Percentiles rank a stretch among this genome's conserved stretches.
Evolutionary conservation across 129 eudicot genomes (phyloP).

Genomic region (Erigeron canadensis): DNA sequence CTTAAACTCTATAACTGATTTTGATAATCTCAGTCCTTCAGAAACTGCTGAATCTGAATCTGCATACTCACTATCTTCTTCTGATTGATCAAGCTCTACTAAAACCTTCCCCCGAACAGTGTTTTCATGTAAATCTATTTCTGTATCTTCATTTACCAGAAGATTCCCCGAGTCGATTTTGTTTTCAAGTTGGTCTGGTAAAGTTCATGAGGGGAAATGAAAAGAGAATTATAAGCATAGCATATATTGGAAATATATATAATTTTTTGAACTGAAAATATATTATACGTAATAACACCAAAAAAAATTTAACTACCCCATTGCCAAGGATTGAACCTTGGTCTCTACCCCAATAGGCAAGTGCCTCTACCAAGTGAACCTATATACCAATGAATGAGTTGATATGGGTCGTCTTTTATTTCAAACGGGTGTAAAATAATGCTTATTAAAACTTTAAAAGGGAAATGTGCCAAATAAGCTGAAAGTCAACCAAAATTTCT

Average conservation of each 20-base stretch:
- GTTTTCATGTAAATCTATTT: constrained; percentile 15
- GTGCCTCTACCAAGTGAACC: too few relatives aligned
- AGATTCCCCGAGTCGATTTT: not conserved
- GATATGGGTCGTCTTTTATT: not conserved
- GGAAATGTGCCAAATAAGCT: not conserved
- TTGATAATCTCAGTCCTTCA: constrained; percentile 52
- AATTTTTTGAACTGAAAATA: too few relatives aligned
- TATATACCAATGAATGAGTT: not conserved
- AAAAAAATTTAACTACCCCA: too few relatives aligned
- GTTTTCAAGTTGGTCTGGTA: constrained; percentile 11
- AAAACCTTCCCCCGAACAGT: constrained; percentile 26
- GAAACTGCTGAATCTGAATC: constrained; percentile 27
- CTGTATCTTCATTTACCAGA: constrained; percentile 16
- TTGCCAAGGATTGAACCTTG: too few relatives aligned
- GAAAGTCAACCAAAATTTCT: not conserved
- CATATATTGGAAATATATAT: not conserved
- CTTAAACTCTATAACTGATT: constrained; percentile 41
- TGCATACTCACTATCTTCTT: constrained; percentile 18
- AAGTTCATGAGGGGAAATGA: constrained; percentile 10
- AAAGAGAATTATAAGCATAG: not conserved
- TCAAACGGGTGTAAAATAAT: not conserved
- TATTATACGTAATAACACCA: too few relatives aligned
- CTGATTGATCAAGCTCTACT: constrained; percentile 37
- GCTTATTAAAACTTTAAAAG: not conserved
- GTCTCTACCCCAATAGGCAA: too few relatives aligned